Base-by-base conservation (phyloP, 345 rosid genomes). In the Trapa bicornis region DNA sequence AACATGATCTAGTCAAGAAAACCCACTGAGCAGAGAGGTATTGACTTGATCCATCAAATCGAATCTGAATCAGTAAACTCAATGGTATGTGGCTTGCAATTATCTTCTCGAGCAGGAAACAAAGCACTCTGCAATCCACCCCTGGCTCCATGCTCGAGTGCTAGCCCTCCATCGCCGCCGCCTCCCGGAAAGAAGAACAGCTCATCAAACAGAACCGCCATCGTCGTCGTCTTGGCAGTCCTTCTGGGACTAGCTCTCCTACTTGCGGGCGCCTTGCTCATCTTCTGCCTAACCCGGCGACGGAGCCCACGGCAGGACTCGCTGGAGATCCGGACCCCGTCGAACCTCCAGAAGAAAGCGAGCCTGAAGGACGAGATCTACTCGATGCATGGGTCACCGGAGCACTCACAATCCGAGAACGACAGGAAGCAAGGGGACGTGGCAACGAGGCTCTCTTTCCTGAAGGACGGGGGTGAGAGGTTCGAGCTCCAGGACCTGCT, bases 401-500 rank as follows among this genome's bases (percentile, higher is more conserved):
- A 80, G 16, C 52, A 65, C 38, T 29, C 29, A 22, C 29, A 22
- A 22, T 22, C 69, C 3, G 54, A 65, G 33, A 50, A 67, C 48
- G 48, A 65, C 37, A 50, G 68, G 73, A 89, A 61, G 29, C 29
- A 22, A 22, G 29, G 29, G 78, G 56, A 68, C 7, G 83, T 75
- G 17, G 17, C 13, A 37, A 68, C 77, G 29, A 84, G 83, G 79
- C 69, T 94, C 29, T 77, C 87, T 0, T 89, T 91, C 33, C 77
- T 91, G 35, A 83, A 82, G 71, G 93, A 91, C 5, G 96, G 85
- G n/a, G 75, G 79, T 68, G 96, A 74, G 69, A 80, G 15, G 73
- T 91, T 94, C 65, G 99, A 94, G 54, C 72, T 94, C 76, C 84
- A 76, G 47, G 97, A 86, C 69, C 68, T 94, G 80, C 67, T 94